These are phyloP conservation scores for Lachnellula subtilissima DNA, from an alignment of 2,329 filamentous ascomycete genomes.

Conservation along the genomic window DNA sequence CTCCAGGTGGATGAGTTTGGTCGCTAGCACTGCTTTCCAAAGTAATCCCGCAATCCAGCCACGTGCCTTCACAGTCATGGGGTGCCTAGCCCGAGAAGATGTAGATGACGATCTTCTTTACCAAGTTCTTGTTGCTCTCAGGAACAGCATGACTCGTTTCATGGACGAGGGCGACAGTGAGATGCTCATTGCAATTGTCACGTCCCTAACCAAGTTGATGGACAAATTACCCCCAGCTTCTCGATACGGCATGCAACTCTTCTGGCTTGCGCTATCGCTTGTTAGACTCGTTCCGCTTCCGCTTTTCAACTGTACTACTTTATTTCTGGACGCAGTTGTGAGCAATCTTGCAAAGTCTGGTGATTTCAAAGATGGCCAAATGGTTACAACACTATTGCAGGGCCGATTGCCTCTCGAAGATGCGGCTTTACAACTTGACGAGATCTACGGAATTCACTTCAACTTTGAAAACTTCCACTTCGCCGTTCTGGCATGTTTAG, in stretches of 20 bases:
- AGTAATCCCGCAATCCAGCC: conserved; percentile 69
- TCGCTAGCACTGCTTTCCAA: conserved; percentile 68
- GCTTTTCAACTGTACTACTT: conserved; percentile 62
- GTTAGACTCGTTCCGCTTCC: conserved; percentile 57
- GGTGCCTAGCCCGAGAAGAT: conserved; percentile 64
- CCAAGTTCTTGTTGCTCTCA: conserved; percentile 63
- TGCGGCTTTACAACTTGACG: conserved; percentile 56
- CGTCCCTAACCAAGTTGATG: conserved; percentile 66
- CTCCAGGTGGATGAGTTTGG: conserved; percentile 68
- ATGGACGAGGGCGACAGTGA: conserved; percentile 60
- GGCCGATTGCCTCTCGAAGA: conserved; percentile 58
- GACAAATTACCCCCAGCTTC: conserved; percentile 61
- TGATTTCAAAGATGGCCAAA: conserved; percentile 54
- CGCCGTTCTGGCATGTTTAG: conserved; percentile 59
- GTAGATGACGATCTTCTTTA: conserved; percentile 68
- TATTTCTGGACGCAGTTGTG: conserved; percentile 60
- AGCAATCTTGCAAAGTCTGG: conserved; percentile 58
- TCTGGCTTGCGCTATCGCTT: conserved; percentile 65
- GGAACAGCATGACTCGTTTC: conserved; percentile 60
- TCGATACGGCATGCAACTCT: conserved; percentile 63
- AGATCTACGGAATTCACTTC: conserved; percentile 62
- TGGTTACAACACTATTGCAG: conserved; percentile 56
- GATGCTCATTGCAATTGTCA: conserved; percentile 65
- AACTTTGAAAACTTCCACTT: conserved; percentile 61
- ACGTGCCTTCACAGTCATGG: conserved; percentile 66